Evolutionary conservation across 2,329 filamentous ascomycete genomes (phyloP).

Genomic region (Exserohilum rostratum): DNA sequence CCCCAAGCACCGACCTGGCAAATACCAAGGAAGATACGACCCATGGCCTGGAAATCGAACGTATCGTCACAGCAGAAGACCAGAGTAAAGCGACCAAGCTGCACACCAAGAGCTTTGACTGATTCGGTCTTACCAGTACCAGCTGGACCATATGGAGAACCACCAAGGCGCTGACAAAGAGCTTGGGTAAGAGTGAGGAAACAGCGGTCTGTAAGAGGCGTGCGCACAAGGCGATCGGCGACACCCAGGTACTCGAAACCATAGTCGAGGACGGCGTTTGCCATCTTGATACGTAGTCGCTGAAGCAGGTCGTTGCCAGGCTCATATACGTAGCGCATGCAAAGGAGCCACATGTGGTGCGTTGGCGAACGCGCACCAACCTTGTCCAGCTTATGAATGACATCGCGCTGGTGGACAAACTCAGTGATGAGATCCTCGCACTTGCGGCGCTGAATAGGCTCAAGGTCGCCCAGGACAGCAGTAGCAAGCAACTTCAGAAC

Average conservation of each 20-base stretch:
- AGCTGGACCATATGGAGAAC: conserved; percentile 95
- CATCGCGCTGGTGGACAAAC: conserved; percentile 95
- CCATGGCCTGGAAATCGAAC: conserved; percentile 99
- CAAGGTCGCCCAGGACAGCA: conserved; percentile 87
- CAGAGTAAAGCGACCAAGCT: conserved; percentile 94
- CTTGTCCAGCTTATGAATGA: conserved; percentile 83
- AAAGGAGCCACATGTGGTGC: conserved; percentile 91
- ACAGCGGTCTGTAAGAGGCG: conserved; percentile 95
- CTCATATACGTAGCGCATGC: conserved; percentile 95
- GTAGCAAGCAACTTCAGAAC: conserved; percentile 84
- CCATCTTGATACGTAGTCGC: conserved; percentile 91
- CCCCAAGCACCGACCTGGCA: conserved; percentile 99
- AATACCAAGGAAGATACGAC: conserved; percentile 97
- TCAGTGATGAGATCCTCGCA: conserved; percentile 99
- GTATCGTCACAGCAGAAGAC: conserved; percentile 99
- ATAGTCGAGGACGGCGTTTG: conserved; percentile 92
- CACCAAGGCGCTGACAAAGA: conserved; percentile 90
- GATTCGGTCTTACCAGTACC: conserved; percentile 99
- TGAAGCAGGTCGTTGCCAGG: conserved; percentile 80
- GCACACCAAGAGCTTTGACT: conserved; percentile 94
- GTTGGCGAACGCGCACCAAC: conserved; percentile 74
- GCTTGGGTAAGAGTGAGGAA: conserved; percentile 98
- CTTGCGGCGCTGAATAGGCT: conserved; percentile 87
- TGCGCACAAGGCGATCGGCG: conserved; percentile 92
- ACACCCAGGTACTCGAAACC: conserved; percentile 98